phyloP scores from a whole-genome alignment of 345 rosid genomes.

The Hirschfeldia incana region DNA sequence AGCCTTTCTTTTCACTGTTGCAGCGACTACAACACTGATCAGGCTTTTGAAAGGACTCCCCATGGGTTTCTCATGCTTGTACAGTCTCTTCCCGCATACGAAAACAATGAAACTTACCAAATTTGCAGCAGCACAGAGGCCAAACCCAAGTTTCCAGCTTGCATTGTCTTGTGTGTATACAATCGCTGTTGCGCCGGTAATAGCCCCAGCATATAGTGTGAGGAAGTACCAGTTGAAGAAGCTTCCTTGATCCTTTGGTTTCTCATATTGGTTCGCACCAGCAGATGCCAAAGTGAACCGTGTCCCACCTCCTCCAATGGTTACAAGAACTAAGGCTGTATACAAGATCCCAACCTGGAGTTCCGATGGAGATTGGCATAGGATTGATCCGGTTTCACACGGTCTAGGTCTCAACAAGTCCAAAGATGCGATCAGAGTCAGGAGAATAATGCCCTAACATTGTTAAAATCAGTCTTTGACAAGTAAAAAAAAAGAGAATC shows the following conservation, averaged over 20 bases:
- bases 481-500: neutral
- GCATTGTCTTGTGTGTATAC: constrained; percentile 50
- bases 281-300: constrained; percentile 8
- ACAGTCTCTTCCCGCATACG: constrained; percentile 43
- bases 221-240: constrained; percentile 45
- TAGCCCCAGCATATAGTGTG: constrained; percentile 13
- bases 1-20: constrained; percentile 42
- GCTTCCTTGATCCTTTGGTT: neutral
- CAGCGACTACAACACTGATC: constrained; percentile 42
- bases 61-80: constrained; percentile 38
- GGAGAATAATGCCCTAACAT: constrained; percentile 19
- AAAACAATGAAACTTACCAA: constrained; percentile 41
- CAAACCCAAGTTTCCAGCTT: constrained; percentile 56
- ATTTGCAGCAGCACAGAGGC: constrained; percentile 40
- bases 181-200: constrained; percentile 37
- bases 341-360: constrained; percentile 41
- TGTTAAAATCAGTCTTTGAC: neutral
- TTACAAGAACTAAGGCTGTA: constrained; percentile 39
- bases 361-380: constrained; percentile 36
- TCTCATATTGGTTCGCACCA: constrained; percentile 51
- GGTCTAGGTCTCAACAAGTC: neutral
- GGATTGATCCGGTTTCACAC: constrained; percentile 7
- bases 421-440: constrained; percentile 39
- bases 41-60: constrained; percentile 53
- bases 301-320: constrained; percentile 6